Conservation (phyloP, 192 early-diverging fungal genomes). For the Umbelopsis vinacea region DNA sequence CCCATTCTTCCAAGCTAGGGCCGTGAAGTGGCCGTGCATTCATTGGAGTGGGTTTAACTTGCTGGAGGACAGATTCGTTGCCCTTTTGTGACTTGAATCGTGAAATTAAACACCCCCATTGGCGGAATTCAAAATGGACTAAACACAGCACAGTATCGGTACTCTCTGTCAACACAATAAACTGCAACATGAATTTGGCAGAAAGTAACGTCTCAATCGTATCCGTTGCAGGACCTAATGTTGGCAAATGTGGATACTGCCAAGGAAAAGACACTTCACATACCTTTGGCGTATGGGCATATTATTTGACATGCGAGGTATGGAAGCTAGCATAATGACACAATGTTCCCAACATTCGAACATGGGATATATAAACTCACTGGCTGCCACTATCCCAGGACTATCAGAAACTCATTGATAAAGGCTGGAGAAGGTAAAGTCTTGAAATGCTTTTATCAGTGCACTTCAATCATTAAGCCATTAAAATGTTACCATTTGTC, state of each 20-base stretch:
- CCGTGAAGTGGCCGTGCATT: constrained; percentile 8
- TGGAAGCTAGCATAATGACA: neutral
- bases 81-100: constrained; percentile 8
- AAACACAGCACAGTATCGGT: neutral
- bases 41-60: neutral
- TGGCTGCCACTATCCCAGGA: constrained; percentile 36
- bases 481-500: neutral
- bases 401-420: constrained; percentile 71
- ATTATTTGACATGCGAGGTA: constrained; percentile 54
- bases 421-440: constrained; percentile 72
- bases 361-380: neutral
- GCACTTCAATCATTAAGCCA: neutral
- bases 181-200: neutral
- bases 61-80: neutral
- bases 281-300: constrained; percentile 67
- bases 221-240: constrained; percentile 32
- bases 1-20: constrained; percentile 59
- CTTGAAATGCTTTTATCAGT: neutral
- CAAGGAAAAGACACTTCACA: constrained; percentile 51
- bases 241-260: constrained; percentile 72
- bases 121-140: neutral
- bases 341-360: neutral
- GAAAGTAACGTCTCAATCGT: constrained; percentile 27
- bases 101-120: neutral
- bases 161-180: neutral